Conservation (phyloP, 352 stramenopile species). For the Phytophthora sp. region DNA sequence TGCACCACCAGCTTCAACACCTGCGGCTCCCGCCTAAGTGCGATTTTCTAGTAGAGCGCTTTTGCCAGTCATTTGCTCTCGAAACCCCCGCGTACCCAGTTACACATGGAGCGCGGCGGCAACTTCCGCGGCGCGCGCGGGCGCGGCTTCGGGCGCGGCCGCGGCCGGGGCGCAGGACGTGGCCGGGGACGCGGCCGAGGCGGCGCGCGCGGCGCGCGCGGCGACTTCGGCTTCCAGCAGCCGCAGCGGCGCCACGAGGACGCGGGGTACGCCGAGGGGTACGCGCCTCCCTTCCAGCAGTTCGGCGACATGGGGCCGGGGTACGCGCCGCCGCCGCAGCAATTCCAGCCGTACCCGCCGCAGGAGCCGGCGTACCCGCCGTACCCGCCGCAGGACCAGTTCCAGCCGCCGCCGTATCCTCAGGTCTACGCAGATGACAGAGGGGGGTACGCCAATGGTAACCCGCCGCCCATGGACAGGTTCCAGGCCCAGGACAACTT, state of each 20-base stretch:
- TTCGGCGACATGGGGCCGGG: background rate
- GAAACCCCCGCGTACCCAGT: background rate
- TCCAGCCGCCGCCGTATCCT: slow-evolving; percentile 1
- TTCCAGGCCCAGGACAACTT: slow-evolving; percentile 18
- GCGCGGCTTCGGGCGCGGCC: background rate
- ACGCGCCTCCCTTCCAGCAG: slow-evolving; percentile 11
- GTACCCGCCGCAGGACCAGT: slow-evolving; percentile 12
- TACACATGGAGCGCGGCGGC: background rate
- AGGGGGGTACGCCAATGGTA: slow-evolving; percentile 15
- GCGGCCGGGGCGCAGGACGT: slow-evolving; percentile 37
- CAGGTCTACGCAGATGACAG: slow-evolving; percentile 8
- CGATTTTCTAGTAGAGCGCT: background rate
- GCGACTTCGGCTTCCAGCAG: slow-evolving; percentile 23
- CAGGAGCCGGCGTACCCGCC: slow-evolving; percentile 18
- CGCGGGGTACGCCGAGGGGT: slow-evolving; percentile 22
- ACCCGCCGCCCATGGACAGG: slow-evolving; percentile 13
- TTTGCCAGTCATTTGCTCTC: background rate
- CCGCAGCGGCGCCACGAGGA: slow-evolving; percentile 24
- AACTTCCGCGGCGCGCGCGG: background rate
- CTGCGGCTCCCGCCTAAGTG: background rate
- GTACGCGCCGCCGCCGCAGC: slow-evolving; percentile 4
- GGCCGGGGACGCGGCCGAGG: slow-evolving; percentile 39
- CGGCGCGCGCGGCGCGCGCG: slow-evolving; percentile 16
- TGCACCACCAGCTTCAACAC: background rate
- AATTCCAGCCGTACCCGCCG: slow-evolving; percentile 16